Evolutionary conservation across 2,329 filamentous ascomycete genomes (phyloP).

Genomic region (Emericellopsis atlantica): DNA sequence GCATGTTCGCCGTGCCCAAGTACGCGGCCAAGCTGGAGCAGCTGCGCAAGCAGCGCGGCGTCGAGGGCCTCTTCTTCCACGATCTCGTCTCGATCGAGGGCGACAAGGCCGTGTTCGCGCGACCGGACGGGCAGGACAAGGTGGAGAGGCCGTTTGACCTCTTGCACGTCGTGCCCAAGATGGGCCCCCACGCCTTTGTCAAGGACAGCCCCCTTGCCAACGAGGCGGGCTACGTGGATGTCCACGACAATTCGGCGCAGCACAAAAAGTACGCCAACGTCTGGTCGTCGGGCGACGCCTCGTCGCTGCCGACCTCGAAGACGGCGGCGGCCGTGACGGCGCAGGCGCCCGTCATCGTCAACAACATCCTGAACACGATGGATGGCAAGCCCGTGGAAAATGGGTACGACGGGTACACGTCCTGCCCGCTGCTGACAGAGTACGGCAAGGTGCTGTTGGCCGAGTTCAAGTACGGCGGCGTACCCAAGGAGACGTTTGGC

Average conservation of each 20-base stretch:
- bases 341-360: slow-evolving; percentile 35
- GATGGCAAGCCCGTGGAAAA: slow-evolving; percentile 30
- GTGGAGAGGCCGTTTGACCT: slow-evolving; percentile 38
- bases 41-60: slow-evolving; percentile 37
- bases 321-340: slow-evolving; percentile 40
- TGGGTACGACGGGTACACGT: slow-evolving; percentile 41
- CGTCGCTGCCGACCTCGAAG: slow-evolving; percentile 45
- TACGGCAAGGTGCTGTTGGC: slow-evolving; percentile 52
- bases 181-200: slow-evolving; percentile 42
- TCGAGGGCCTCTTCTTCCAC: slow-evolving; percentile 46
- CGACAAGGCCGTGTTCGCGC: slow-evolving; percentile 36
- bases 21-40: slow-evolving; percentile 40
- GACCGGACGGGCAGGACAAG: slow-evolving; percentile 25
- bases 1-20: slow-evolving; percentile 50
- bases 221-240: slow-evolving; percentile 43
- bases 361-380: slow-evolving; percentile 28
- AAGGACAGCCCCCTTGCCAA: slow-evolving; percentile 41
- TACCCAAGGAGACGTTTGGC: slow-evolving; percentile 50
- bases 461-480: slow-evolving; percentile 53
- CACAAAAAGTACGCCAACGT: slow-evolving; percentile 43
- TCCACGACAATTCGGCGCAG: slow-evolving; percentile 36
- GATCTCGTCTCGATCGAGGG: slow-evolving; percentile 40
- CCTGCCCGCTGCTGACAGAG: slow-evolving; percentile 39
- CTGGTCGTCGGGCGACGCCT: slow-evolving; percentile 47
- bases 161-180: slow-evolving; percentile 45